Evolutionary conservation across 306 rosid genomes (phyloP), one percentile per base, ranked within the genome.

Genomic region (Cicer chorassanicum): DNA sequence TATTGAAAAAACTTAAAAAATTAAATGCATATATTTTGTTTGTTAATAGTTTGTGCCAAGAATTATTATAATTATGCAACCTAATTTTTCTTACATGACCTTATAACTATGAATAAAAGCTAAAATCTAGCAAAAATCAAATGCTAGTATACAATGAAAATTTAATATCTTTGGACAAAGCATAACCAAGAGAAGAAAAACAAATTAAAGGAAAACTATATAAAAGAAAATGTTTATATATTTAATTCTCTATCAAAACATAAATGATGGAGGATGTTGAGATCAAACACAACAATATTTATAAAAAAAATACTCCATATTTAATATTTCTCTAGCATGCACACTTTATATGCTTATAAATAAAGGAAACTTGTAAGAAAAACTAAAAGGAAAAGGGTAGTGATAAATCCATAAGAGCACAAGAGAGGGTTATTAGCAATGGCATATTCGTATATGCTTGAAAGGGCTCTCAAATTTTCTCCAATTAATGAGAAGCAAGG

Each of bases 401-500:
- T 51, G 89, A 70, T 46, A 79, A 79, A 68, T 86, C 85, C 81
- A 75, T 48, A 4, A 66, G 71, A 82, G 76, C 81, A 57, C 36
- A 75, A 55, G 38, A 49, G 74, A 61, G 34, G 12, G 15, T 39
- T 44, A 10, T 41, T 69, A 69, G 57, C 15, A 41, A 42, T n/a
- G 51, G 89, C 82, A 87, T 87, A 89, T 86, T 83, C 85, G 80
- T 54, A 79, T 84, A 84, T 81, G n/a, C 82, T 13, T 42, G 13
- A 7, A 53, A 79, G 53, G 62, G 44, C 53, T 73, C 79, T 80
- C 68, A 71, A 66, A 24, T 9, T 39, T 81, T 72, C 74, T 84
- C 74, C 77, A 15, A 62, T 64, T 5, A 5, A 75, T 44, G 78
- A 48, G 54, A 18, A 53, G 51, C 36, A 40, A 72, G 48, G 74